Evolutionary conservation across 2,329 filamentous ascomycete genomes (phyloP).

Genomic region (Fusarium pseudocircinatum): DNA sequence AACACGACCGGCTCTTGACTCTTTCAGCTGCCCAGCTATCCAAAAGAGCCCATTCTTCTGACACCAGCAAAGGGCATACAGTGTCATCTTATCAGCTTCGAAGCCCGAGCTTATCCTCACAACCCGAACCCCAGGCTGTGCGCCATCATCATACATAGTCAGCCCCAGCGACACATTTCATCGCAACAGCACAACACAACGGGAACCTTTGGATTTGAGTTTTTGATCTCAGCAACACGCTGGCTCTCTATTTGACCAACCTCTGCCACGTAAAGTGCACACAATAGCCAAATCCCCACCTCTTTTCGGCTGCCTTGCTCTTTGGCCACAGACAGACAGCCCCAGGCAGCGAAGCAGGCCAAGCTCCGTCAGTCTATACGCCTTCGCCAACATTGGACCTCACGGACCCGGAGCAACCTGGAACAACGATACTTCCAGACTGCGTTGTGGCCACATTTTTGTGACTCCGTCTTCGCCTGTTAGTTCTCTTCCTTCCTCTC

Average conservation of each 20-base stretch:
- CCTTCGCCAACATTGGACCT: constrained; percentile 16
- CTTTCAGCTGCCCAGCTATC: background rate
- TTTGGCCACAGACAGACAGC: constrained; percentile 16
- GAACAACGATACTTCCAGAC: constrained; percentile 29
- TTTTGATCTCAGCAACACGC: constrained; percentile 13
- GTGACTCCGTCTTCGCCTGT: constrained; percentile 18
- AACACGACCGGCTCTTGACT: background rate
- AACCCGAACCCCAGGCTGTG: constrained; percentile 18
- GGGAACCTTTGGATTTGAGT: constrained; percentile 23
- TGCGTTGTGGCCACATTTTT: constrained; percentile 19
- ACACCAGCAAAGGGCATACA: background rate
- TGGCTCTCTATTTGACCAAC: constrained; percentile 1
- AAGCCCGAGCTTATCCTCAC: constrained; percentile 19
- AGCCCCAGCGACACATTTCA: constrained; percentile 5
- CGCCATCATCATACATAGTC: constrained; percentile 25
- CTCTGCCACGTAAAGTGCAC: constrained; percentile 7
- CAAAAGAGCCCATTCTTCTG: background rate
- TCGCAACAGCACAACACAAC: background rate
- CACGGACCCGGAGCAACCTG: constrained; percentile 27
- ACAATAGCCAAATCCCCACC: constrained; percentile 15
- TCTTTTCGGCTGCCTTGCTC: constrained; percentile 9
- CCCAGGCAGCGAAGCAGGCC: constrained; percentile 23
- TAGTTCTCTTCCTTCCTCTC: constrained; percentile 24
- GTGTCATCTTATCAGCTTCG: constrained; percentile 13
- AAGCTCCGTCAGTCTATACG: constrained; percentile 27